Conservation (phyloP, 176 grass and related monocot genomes). For the Hsuehochloa calcarea region DNA sequence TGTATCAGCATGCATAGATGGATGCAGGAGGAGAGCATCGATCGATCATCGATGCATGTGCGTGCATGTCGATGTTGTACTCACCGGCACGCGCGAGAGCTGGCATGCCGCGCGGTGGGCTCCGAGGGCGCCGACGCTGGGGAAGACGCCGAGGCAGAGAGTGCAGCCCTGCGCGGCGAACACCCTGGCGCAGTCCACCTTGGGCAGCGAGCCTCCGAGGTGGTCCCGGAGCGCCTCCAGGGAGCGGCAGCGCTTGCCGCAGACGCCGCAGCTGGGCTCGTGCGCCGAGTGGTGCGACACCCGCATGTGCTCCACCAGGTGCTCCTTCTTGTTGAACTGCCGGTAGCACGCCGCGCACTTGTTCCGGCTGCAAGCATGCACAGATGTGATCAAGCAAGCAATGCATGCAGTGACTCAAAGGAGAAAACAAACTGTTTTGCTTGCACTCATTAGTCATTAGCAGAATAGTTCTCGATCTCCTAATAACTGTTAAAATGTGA, state of each 20-base stretch:
- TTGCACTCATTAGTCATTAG: no score
- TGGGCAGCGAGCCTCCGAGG: constrained; percentile 73
- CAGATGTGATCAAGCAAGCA: no score
- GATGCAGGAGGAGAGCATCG: not conserved
- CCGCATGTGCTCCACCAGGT: constrained; percentile 85
- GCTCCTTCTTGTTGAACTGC: constrained; percentile 86
- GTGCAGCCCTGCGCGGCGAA: constrained; percentile 56
- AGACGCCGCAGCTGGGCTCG: constrained; percentile 66
- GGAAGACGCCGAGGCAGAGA: constrained; percentile 57
- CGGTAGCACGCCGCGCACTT: constrained; percentile 80
- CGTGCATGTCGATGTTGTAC: not conserved
- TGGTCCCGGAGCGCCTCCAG: constrained; percentile 88
- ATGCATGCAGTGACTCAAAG: no score
- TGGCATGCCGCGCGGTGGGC: constrained; percentile 40
- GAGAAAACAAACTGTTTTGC: no score
- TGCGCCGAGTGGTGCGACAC: constrained; percentile 69
- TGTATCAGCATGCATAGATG: no score
- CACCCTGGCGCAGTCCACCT: constrained; percentile 51
- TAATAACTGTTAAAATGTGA: no score
- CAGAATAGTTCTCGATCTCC: no score
- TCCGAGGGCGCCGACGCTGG: constrained; percentile 11
- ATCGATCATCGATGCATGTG: not conserved
- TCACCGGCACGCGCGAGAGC: not conserved
- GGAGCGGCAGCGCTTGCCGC: constrained; percentile 75
- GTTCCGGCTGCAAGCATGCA: constrained; percentile 43